Conservation (phyloP, 208 protist species). For the Zelonia costaricensis region DNA sequence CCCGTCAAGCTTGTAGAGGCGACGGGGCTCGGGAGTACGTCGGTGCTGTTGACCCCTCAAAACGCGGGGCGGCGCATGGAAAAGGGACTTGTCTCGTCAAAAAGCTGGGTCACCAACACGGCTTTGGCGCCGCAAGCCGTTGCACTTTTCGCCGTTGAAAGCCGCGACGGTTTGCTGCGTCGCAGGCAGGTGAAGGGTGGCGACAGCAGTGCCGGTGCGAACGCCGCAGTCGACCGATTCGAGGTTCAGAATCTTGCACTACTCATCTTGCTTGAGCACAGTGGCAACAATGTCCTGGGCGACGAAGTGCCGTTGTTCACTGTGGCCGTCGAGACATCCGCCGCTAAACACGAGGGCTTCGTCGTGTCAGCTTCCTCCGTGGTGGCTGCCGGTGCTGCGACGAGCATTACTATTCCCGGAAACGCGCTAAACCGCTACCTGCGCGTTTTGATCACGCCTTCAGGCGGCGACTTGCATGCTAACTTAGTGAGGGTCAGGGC, state of each 20-base stretch:
- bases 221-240: too few relatives aligned
- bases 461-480: too few relatives aligned
- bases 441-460: slow-evolving; percentile 1
- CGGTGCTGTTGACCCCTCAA: slow-evolving; percentile 6
- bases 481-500: slow-evolving; percentile 12
- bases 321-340: slow-evolving; percentile 17
- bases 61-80: slow-evolving; percentile 1
- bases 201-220: too few relatives aligned
- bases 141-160: slow-evolving; percentile 8
- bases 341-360: slow-evolving; percentile 7
- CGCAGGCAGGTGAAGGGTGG: neutral
- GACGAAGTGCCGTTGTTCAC: neutral
- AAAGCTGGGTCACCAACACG: slow-evolving; percentile 23
- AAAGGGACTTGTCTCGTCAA: slow-evolving; percentile 11
- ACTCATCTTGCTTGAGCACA: neutral
- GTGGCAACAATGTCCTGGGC: neutral
- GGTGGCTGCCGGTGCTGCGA: neutral
- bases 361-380: neutral
- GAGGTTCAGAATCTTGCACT: too few relatives aligned
- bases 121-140: neutral
- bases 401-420: slow-evolving; percentile 7
- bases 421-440: slow-evolving; percentile 6
- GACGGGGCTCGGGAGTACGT: slow-evolving; percentile 10
- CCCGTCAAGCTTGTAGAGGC: slow-evolving; percentile 14
- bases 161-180: neutral